phyloP scores from a whole-genome alignment of 352 stramenopile genomes.

The Globisporangium ultimum region DNA sequence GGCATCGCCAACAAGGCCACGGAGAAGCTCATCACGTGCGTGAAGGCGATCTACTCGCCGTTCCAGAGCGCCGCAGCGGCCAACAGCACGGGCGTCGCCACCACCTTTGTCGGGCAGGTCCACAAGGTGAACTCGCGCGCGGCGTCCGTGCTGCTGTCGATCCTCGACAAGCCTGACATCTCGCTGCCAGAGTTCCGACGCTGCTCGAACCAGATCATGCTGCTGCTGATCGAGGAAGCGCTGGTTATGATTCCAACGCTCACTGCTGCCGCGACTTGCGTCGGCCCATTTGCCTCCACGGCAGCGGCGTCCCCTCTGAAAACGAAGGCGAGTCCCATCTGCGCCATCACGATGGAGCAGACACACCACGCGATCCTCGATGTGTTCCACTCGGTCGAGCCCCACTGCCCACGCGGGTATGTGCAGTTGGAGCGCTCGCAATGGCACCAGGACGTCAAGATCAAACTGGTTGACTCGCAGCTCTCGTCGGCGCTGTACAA shows the following conservation, averaged over 20 bases:
- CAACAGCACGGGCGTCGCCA: neutral
- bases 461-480: conserved; percentile 14
- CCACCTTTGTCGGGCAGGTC: conserved; percentile 5
- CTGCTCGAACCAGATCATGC: conserved; percentile 30
- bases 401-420: conserved; percentile 19
- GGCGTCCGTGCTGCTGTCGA: conserved; percentile 16
- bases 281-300: neutral
- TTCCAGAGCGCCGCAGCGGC: conserved; percentile 2
- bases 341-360: conserved; percentile 11
- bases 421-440: conserved; percentile 19
- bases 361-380: conserved; percentile 16
- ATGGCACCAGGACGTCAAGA: conserved; percentile 18
- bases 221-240: conserved; percentile 31
- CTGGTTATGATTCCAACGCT: conserved; percentile 23
- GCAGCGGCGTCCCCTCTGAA: no score
- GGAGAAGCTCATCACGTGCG: conserved; percentile 18
- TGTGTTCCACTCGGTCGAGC: conserved; percentile 28
- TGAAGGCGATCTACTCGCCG: conserved; percentile 15
- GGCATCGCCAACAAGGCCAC: conserved; percentile 6
- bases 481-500: conserved; percentile 12
- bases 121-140: conserved; percentile 16
- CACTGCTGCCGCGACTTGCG: neutral
- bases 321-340: neutral
- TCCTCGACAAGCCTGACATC: conserved; percentile 15
- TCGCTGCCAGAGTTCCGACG: conserved; percentile 20